Evolutionary conservation across 2,329 filamentous ascomycete species (phyloP).

Genomic region (Leptographium procerum): DNA sequence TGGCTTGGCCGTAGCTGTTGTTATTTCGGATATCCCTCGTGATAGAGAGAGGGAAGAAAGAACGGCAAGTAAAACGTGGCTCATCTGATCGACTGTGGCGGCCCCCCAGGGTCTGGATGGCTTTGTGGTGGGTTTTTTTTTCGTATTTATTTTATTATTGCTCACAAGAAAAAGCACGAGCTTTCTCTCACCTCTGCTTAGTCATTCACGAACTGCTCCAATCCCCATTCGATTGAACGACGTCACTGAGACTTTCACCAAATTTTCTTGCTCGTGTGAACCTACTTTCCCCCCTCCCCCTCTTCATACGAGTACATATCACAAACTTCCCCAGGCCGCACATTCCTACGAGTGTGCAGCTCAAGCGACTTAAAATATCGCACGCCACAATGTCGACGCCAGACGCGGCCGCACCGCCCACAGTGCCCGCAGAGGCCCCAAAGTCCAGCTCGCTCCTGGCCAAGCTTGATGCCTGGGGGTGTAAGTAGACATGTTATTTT

Average conservation of each 20-base stretch:
- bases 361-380: too few species aligned
- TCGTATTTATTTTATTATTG: neutral
- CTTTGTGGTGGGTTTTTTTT: neutral
- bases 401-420: neutral
- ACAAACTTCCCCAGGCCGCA: too few species aligned
- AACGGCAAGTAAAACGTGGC: neutral
- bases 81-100: neutral
- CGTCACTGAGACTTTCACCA: neutral
- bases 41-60: neutral
- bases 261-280: neutral
- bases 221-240: neutral
- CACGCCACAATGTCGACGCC: neutral
- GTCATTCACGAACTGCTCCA: neutral
- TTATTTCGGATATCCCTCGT: neutral
- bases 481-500: conserved; percentile 13
- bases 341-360: too few species aligned
- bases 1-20: neutral
- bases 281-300: neutral
- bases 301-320: neutral
- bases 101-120: neutral
- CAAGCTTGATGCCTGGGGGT: conserved; percentile 16
- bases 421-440: neutral
- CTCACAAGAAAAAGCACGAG: too few species aligned
- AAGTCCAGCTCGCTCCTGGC: conserved; percentile 7
- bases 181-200: too few species aligned